Evolutionary conservation across 177 flowering plant species (phyloP), one percentile per base, ranked within the genome.

Genomic region (Tripterygium wilfordii): DNA sequence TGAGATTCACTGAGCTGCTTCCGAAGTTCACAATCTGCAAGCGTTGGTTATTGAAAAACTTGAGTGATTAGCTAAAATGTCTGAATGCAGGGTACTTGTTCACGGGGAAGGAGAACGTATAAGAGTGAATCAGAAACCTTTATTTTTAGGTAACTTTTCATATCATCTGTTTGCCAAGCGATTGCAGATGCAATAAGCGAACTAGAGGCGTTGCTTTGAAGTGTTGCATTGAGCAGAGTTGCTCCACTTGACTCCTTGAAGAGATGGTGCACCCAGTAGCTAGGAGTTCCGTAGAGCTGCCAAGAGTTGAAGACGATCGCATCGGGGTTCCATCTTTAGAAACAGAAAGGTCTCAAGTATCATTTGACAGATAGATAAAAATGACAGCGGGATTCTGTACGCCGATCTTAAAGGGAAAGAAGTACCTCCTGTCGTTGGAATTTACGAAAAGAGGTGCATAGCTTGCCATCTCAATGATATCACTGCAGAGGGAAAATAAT

Each of bases 381-480:
- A 8, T 24, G 24, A 15, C n/a, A n/a, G n/a, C n/a, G n/a, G n/a
- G n/a, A n/a, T n/a, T n/a, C n/a, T n/a, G n/a, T n/a, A n/a, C n/a
- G n/a, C n/a, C n/a, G n/a, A 28, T 28, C 2, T 13, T 16, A 37
- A 17, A 16, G 36, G 26, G 23, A 44, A 42, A 43, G 27, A 42
- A n/a, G 23, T 80, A 90, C 98, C 85, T 35, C 52, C 86, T 73
- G 56, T 92, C 79, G 57, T 92, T 80, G 48, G 44, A 26, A 57
- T 92, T 80, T 27, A 85, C 85, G 62, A 92, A 92, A 48, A 92
- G 88, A 4, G 99, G 99, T 26, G 99, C 99, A 66, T 88, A 86
- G 61, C 99, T 86, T 44, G 87, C 96, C 95, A 92, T 79, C 33
- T 71, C 68, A 41, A 92, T 76, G 36, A 76, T 36, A 68, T 92